Evolutionary conservation across 2,329 filamentous ascomycete genomes (phyloP).

Genomic region (Helotiales sp.): DNA sequence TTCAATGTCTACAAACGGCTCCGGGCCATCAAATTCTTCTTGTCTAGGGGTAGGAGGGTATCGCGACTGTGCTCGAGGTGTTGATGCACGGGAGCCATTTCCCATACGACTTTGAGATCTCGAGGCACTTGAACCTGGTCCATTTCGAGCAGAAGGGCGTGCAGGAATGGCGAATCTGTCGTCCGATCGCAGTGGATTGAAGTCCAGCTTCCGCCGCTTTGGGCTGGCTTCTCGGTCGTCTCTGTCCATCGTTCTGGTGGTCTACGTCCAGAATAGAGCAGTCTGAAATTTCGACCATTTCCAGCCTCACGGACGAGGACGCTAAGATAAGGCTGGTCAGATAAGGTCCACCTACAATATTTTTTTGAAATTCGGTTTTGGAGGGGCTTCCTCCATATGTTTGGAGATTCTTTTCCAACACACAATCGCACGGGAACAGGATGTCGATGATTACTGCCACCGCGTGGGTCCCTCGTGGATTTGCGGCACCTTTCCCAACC

Average conservation of each 20-base stretch:
- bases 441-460: conserved; percentile 58
- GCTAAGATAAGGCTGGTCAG: conserved; percentile 15
- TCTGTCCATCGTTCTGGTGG: conserved; percentile 36
- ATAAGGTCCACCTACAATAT: not conserved
- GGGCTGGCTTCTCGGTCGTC: conserved; percentile 48
- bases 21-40: conserved; percentile 60
- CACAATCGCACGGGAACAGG: not conserved
- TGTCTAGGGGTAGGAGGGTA: conserved; percentile 42
- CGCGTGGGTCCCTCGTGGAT: conserved; percentile 58
- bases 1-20: conserved; percentile 61
- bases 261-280: no score
- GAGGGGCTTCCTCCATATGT: not conserved
- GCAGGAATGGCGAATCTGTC: conserved; percentile 52
- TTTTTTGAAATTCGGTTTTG: not conserved
- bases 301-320: not conserved
- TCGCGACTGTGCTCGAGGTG: conserved; percentile 34
- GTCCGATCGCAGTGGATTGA: conserved; percentile 51
- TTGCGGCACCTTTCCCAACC: conserved; percentile 57
- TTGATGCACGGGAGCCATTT: conserved; percentile 33
- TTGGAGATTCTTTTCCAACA: not conserved
- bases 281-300: no score
- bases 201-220: conserved; percentile 67
- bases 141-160: conserved; percentile 27
- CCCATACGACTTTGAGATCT: conserved; percentile 38
- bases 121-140: conserved; percentile 38